Base-by-base conservation (phyloP, 495 filamentous ascomycete species). In the Aspergillus biplanus region DNA sequence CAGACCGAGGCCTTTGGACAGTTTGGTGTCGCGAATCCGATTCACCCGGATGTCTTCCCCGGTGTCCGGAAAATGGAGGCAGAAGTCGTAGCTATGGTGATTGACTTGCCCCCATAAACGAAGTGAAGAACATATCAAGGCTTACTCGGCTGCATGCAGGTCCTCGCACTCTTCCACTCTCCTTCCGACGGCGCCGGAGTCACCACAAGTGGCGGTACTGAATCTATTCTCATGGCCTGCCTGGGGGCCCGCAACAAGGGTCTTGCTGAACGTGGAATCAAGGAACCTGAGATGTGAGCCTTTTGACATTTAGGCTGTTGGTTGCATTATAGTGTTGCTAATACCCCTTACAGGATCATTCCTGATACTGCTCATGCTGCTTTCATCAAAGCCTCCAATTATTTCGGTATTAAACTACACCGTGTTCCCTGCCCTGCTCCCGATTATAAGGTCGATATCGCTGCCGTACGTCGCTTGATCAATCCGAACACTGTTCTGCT, bases 31-130 rank as follows among this genome's bases (percentile, higher is more conserved):
- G 82, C 91, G n/a, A 99, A 99, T 75, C 95, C 95, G n/a, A 90
- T 99, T 66, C 95, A 99, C 78, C 95, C 95, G 35, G 95, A 99
- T 79, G 93, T 98, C 42, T 99, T 99, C 78, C 95, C 95, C 47
- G 95, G 93, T 39, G 93, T 99, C 33, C 82, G 95, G 67, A 99
- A 99, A 82, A 99, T 99, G 95, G 95, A 99, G 78, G 94, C 95
- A 33, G 95, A 99, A 80, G 83, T 98, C 70, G 95, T 99, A 46
- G 88, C 93, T 59, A 99, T 99, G 95, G 92, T 87, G 76, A 65
- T 71, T 67, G 12, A 37, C 18, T 5, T 33, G n/a, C 18, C 7
- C 16, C 16, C 47, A 21, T 16, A 34, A 5, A 34, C 0, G 46
- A 39, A 6, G 34, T 42, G 9, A 16, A 44, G 11, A 18, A 13